Base-by-base conservation (phyloP, 2,329 filamentous ascomycete genomes). In the Cladosporium velox region DNA sequence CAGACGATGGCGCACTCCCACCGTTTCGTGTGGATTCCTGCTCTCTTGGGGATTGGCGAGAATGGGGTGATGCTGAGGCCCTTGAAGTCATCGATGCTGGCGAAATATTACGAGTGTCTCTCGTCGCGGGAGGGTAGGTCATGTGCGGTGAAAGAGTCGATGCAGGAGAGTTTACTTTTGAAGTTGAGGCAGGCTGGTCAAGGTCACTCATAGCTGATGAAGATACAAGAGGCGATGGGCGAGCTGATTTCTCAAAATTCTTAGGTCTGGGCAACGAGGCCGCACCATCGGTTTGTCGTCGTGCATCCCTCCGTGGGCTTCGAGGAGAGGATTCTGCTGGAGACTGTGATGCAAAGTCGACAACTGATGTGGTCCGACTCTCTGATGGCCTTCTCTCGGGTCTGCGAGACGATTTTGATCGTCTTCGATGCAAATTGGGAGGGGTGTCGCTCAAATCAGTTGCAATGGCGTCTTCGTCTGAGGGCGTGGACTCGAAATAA, bases 261-360 rank as follows among this genome's bases (percentile, higher is more conserved):
- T 66, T 69, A 21, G 71, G 73, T 49, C 71, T 70, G 7, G 69
- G 66, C 38, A 65, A 15, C 3, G 62, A 68, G 59, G 52, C 71
- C 57, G 34, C 62, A 30, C 69, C 71, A 54, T 76, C 73, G 1
- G 73, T 76, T 58, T 73, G 73, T 32, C 74, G 68, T 32, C 74
- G 51, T 44, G 51, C 54, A 57, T 75, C 73, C 15, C 74, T 65
- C 26, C 69, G 66, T 18, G 60, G 44, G 52, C 67, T 70, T 44
- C 72, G 67, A 41, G 72, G 67, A 1, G 72, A 69, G 14, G 67
- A 62, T 14, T 66, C 65, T 44, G 60, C 70, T 26, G 61, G 51
- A 26, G 68, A 44, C 15, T 66, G 41, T 12, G 68, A 34, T 14
- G 71, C 71, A 64, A 74, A 72, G 61, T 76, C 73, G 4, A 69